phyloP scores from a whole-genome alignment of 805 yeast species.

The Myxozyma neotropica region DNA sequence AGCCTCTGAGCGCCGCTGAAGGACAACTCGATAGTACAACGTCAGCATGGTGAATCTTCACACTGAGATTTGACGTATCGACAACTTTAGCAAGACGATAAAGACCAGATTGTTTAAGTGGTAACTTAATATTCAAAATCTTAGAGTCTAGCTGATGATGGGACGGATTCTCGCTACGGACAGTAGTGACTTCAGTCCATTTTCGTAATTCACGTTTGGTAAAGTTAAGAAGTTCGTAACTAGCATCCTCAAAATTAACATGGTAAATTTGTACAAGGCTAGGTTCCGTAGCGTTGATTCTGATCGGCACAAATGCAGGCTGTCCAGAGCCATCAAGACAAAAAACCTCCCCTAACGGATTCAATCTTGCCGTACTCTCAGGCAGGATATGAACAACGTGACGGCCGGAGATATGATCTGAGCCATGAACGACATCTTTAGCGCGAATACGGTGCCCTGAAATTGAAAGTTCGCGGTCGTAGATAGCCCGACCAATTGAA shows the following conservation, averaged over 20 bases:
- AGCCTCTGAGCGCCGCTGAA: slow-evolving; percentile 54
- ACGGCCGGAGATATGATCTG: slow-evolving; percentile 75
- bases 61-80: slow-evolving; percentile 61
- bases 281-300: slow-evolving; percentile 78
- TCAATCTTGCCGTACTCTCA: slow-evolving; percentile 81
- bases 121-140: slow-evolving; percentile 57
- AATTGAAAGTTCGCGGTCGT: slow-evolving; percentile 42
- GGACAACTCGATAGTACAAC: slow-evolving; percentile 80
- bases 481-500: slow-evolving; percentile 35
- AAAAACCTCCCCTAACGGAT: slow-evolving; percentile 67
- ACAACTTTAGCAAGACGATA: slow-evolving; percentile 69
- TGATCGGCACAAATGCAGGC: slow-evolving; percentile 63
- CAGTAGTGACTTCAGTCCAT: slow-evolving; percentile 21
- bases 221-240: slow-evolving; percentile 53
- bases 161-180: slow-evolving; percentile 2
- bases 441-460: slow-evolving; percentile 41
- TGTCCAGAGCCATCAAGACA: slow-evolving; percentile 50
- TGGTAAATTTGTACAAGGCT: slow-evolving; percentile 66
- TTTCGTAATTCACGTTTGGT: slow-evolving; percentile 59
- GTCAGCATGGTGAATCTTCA: slow-evolving; percentile 63
- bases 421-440: slow-evolving; percentile 42
- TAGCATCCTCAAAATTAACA: slow-evolving; percentile 57
- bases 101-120: slow-evolving; percentile 70
- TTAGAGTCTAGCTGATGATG: slow-evolving; percentile 6
- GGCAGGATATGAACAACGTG: slow-evolving; percentile 87